Evolutionary conservation across 371 early-diverging fungal genomes (phyloP).

Genomic region (Mucor racemosus): DNA sequence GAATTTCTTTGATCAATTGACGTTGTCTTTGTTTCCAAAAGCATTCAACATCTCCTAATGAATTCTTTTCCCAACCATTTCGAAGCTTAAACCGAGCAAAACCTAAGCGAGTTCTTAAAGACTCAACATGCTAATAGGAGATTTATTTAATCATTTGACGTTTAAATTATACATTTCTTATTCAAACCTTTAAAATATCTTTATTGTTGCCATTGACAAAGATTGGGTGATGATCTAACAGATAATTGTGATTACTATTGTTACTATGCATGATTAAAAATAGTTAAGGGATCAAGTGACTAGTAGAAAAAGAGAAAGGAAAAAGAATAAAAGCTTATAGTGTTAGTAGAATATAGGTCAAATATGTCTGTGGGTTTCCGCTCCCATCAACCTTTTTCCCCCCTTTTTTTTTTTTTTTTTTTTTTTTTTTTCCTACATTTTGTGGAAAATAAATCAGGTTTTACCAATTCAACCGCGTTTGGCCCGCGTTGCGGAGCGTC

Average conservation of each 20-base stretch:
- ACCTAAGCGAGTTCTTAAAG: constrained; percentile 39
- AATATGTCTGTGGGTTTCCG: neutral
- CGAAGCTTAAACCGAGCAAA: constrained; percentile 48
- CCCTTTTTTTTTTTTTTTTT: constrained; percentile 6
- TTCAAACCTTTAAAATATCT: constrained; percentile 12
- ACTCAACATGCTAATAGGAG: constrained; percentile 31
- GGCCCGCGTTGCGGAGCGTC: constrained; percentile 2
- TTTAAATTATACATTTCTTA: neutral
- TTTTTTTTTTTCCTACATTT: neutral
- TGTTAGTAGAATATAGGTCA: neutral
- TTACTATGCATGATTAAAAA: constrained; percentile 13
- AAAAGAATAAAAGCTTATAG: neutral
- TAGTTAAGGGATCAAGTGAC: neutral
- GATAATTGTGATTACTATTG: constrained; percentile 4
- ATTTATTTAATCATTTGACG: neutral
- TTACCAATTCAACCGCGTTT: neutral
- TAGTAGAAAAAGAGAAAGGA: constrained; percentile 1
- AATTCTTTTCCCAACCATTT: constrained; percentile 46
- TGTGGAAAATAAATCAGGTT: neutral
- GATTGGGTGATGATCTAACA: neutral
- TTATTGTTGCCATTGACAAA: constrained; percentile 2
- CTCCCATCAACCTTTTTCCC: neutral
- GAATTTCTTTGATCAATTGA: constrained; percentile 33
- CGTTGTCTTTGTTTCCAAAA: constrained; percentile 45
- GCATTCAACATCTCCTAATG: constrained; percentile 40